Base-by-base conservation (phyloP, 495 filamentous ascomycete genomes). In the Xylaria bambusicola region DNA sequence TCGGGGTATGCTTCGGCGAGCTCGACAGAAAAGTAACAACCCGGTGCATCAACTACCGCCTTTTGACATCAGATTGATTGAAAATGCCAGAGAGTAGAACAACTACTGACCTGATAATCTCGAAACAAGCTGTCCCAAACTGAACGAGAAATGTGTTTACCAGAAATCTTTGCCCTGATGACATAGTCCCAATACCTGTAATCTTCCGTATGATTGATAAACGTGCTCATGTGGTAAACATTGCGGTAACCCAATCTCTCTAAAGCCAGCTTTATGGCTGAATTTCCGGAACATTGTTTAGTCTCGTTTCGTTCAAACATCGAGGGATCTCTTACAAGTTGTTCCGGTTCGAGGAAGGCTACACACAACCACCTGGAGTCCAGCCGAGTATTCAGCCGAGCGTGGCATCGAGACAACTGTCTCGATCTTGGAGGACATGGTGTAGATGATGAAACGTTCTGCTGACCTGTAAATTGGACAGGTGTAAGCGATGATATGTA, bases 161-260 rank as follows among this genome's bases (percentile, higher is more conserved):
- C 81, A 44, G 83, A 72, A 66, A 79, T 85, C 61, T 86, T 87
- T 60, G 82, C 84, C 17, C 70, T 71, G 24, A 86, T 74, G 56
- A 82, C 84, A 65, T 85, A 79, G 60, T 77, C 75, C 85, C 84
- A 87, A 77, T 85, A 81, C 20, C 79, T 56, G 56, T 77, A 80
- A 66, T 86, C 83, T 0, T 80, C 81, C 2, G 84, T 81, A 71
- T 86, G 84, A 69, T 85, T 81, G 61, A 76, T 76, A 54, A 78
- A 81, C 36, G 77, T 81, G 78, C 85, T 83, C 82, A 85, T 86
- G 73, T 86, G 84, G 74, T 88, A 85, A 59, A 75, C 79, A 67
- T 83, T 80, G 52, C 70, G 61, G 68, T 80, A 85, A 45, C 84
- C 84, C 23, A 86, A 73, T 42, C 81, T 72, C 60, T 84, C 77